Percentiles rank a stretch among this genome's conserved stretches.
Conservation (phyloP, 2,329 filamentous ascomycete genomes). For the Talaromyces sp. region DNA sequence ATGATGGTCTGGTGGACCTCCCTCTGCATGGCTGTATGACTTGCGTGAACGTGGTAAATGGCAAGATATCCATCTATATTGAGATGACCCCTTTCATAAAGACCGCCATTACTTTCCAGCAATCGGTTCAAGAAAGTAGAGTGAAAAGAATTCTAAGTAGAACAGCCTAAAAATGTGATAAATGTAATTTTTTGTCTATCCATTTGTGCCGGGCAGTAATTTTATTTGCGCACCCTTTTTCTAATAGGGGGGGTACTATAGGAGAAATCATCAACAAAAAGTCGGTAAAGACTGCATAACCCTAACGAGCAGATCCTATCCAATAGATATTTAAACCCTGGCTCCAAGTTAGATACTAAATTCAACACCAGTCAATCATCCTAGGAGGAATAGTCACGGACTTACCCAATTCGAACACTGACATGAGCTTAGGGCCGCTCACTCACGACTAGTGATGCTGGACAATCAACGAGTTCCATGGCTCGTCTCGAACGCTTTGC, state of each 20-base stretch:
- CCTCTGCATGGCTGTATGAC: not conserved
- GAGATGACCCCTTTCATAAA: not conserved
- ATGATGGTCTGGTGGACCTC: not conserved
- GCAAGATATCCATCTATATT: not conserved
- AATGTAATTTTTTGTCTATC: not conserved
- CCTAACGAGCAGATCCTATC: not conserved
- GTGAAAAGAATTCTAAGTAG: not conserved
- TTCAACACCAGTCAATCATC: not conserved
- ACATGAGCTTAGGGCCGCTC: not conserved
- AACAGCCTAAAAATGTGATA: not conserved
- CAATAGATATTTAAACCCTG: not conserved
- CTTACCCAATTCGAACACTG: not conserved
- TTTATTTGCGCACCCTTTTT: too few relatives aligned
- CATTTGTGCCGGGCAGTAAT: too few relatives aligned
- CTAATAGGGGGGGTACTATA: too few relatives aligned
- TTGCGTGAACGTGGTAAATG: not conserved
- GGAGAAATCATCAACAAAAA: not conserved
- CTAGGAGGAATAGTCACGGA: too few relatives aligned
- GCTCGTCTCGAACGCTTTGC: constrained; percentile 4
- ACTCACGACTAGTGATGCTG: not conserved
- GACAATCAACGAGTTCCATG: not conserved
- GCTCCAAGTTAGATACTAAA: not conserved
- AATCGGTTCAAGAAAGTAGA: not conserved
- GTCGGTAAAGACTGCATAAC: not conserved
- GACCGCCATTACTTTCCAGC: not conserved